Evolutionary conservation across 208 protist genomes (phyloP).

Genomic region (Sergeia podlipaevii): DNA sequence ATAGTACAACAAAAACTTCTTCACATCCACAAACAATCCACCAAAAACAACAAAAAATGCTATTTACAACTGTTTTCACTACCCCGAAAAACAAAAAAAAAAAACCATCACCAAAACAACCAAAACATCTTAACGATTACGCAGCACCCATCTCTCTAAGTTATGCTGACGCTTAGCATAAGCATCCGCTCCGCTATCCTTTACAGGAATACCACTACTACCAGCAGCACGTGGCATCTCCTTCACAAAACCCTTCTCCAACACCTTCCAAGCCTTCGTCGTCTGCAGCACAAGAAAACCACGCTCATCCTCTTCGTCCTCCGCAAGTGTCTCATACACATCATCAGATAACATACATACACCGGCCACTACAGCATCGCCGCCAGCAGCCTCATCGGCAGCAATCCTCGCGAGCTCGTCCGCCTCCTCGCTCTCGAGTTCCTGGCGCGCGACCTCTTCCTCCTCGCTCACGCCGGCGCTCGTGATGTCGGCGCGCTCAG

Average conservation of each 20-base stretch:
- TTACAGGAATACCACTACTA: neutral
- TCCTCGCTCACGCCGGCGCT: conserved; percentile 11
- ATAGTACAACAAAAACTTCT: too few species aligned
- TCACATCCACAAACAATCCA: too few species aligned
- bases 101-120: conserved; percentile 1
- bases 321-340: neutral
- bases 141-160: conserved; percentile 40
- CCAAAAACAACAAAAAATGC: too few species aligned
- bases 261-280: conserved; percentile 5
- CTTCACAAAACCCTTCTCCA: conserved; percentile 7
- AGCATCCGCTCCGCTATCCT: neutral
- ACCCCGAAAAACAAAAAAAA: conserved; percentile 11
- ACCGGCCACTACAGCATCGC: neutral
- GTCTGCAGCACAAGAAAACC: conserved; percentile 9
- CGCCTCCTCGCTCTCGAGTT: neutral
- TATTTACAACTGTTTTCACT: too few species aligned
- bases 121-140: conserved; percentile 22
- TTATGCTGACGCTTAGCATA: neutral
- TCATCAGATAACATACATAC: neutral
- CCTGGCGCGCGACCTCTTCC: conserved; percentile 10
- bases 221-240: neutral
- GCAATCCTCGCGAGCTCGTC: neutral
- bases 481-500: conserved; percentile 11
- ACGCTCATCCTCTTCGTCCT: conserved; percentile 42
- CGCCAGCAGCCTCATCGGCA: conserved; percentile 3